Evolutionary conservation across 495 filamentous ascomycete species (phyloP), one percentile per base, ranked within the genome.

Genomic region (Chaetomium fimeti): DNA sequence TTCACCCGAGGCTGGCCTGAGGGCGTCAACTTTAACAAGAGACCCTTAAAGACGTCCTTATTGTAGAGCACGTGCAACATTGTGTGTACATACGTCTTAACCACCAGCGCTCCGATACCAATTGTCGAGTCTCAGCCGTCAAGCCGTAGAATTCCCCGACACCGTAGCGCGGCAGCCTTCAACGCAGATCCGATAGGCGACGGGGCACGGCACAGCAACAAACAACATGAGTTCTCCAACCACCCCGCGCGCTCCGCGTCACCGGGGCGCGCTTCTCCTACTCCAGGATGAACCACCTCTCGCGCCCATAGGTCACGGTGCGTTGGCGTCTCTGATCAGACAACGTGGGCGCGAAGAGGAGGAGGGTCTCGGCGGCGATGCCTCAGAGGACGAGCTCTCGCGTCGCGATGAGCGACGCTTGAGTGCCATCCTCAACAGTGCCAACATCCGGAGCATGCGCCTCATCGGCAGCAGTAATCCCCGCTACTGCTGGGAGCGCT

Each of bases 401-500:
- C 76, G 74, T 54, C 66, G 68, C 43, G 82, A 83, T 20, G 82
- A 84, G 72, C 79, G 80, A 25, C 79, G 81, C 56, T 67, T 83
- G 56, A 82, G 73, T 61, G 76, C 77, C 43, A 72, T 87, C 16
- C 81, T 92, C 51, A 81, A 83, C 65, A 88, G 86, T 27, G 84
- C 86, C 15, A 83, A 89, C 67, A 89, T 91, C 87, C 80, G 90
- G 48, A 88, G 85, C 63, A 89, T 91, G 87, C 77, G 88, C 22
- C 76, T 93, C 65, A 92, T 92, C 71, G 89, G 90, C 20, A 89
- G 87, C 63, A 87, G 78, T 67, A 93, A 91, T 69, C 89, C 89
- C 18, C 75, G 88, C 48, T 92, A 93, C 71, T 79, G 79, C 59
- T 93, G 89, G 89, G 87, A 86, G 72, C 77, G 80, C 64, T 91